Evolutionary conservation across 2,329 filamentous ascomycete species (phyloP).

Genomic region (Moelleriella libera): DNA sequence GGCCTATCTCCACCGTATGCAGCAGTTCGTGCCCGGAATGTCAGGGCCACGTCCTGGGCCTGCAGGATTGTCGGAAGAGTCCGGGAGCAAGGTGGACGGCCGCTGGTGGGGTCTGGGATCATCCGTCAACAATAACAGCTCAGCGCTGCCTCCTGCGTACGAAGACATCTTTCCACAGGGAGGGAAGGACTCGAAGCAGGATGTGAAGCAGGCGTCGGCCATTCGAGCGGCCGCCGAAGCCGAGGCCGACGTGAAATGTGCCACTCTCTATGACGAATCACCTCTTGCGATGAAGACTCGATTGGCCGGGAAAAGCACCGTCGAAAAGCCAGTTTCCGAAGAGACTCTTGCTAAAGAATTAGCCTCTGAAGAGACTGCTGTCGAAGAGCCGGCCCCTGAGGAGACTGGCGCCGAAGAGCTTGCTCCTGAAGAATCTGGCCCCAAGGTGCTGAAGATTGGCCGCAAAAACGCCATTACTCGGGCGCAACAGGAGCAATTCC

Average conservation of each 20-base stretch:
- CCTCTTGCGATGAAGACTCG: slow-evolving; percentile 11
- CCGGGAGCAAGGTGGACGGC: slow-evolving; percentile 30
- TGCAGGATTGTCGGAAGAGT: slow-evolving; percentile 30
- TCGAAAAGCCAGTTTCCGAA: too few species aligned
- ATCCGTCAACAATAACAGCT: slow-evolving; percentile 26
- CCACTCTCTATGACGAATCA: slow-evolving; percentile 33
- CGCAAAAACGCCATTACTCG: slow-evolving; percentile 49
- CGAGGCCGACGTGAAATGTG: slow-evolving; percentile 44
- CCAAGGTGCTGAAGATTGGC: slow-evolving; percentile 40
- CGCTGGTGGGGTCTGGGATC: slow-evolving; percentile 58
- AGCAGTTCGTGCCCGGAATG: slow-evolving; percentile 57
- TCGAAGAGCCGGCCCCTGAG: slow-evolving; percentile 6
- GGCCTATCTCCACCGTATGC: slow-evolving; percentile 51
- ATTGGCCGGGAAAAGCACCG: slow-evolving; percentile 13
- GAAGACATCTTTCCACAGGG: slow-evolving; percentile 59
- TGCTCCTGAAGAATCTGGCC: slow-evolving; percentile 25
- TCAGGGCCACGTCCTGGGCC: slow-evolving; percentile 34
- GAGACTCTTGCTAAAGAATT: too few species aligned
- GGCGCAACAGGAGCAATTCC: slow-evolving; percentile 50
- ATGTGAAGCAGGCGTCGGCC: slow-evolving; percentile 43
- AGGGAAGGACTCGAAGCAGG: slow-evolving; percentile 39
- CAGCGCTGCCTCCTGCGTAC: slow-evolving; percentile 56
- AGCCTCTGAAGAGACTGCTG: too few species aligned
- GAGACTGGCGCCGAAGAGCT: slow-evolving; percentile 24
- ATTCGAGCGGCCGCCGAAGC: slow-evolving; percentile 42